These are phyloP conservation scores for Pogostemon cablin DNA, from an alignment of 257 asterid species.

Conservation along the genomic window DNA sequence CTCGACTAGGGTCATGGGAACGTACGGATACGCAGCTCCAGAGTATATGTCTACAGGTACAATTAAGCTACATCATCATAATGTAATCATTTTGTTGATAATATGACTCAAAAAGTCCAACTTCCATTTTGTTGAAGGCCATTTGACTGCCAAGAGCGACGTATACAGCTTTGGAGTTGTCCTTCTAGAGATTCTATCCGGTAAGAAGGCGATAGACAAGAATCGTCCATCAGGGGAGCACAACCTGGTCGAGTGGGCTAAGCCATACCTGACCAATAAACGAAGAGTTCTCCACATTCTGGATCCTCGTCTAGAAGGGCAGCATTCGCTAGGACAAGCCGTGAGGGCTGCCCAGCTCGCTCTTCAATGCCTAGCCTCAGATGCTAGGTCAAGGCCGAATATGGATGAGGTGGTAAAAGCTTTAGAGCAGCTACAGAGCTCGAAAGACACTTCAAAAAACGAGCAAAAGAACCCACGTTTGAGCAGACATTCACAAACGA, in stretches of 20 bases:
- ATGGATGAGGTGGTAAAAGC: conserved; percentile 64
- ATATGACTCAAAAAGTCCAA: conserved; percentile 15
- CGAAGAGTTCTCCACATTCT: conserved; percentile 57
- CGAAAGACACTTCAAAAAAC: conserved; percentile 40
- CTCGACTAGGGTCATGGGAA: conserved; percentile 74
- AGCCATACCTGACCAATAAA: conserved; percentile 68
- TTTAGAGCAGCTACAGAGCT: conserved; percentile 58
- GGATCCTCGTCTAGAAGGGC: conserved; percentile 69
- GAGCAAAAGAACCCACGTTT: conserved; percentile 37
- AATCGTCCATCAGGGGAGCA: conserved; percentile 73
- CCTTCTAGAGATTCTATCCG: conserved; percentile 65
- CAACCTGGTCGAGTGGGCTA: conserved; percentile 75
- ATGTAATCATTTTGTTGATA: background rate
- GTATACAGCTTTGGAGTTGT: conserved; percentile 81
- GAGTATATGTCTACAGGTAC: conserved; percentile 72
- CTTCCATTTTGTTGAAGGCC: conserved; percentile 43
- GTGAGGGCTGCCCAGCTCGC: conserved; percentile 55
- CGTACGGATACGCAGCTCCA: conserved; percentile 73
- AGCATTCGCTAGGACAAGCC: conserved; percentile 49
- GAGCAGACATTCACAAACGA: conserved; percentile 36
- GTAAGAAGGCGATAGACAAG: conserved; percentile 76
- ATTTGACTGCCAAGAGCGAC: conserved; percentile 74
- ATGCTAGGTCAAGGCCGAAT: conserved; percentile 57
- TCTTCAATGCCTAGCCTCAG: conserved; percentile 56
- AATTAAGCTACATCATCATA: background rate